phyloP scores from a whole-genome alignment of 495 filamentous ascomycete species.

The Hypoxylon perforatum region DNA sequence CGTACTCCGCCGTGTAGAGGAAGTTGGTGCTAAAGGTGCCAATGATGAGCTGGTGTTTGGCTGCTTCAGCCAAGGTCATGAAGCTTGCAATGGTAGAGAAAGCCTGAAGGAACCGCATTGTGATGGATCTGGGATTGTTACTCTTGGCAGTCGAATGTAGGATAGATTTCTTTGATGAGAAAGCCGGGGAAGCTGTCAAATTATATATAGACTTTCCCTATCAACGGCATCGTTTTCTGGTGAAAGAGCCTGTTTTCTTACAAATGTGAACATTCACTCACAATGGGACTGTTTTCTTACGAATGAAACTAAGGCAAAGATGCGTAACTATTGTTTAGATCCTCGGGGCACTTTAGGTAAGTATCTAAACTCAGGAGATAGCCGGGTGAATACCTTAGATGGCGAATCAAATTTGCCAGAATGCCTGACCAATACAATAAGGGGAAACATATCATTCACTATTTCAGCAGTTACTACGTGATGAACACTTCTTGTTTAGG shows the following conservation, averaged over 20 bases:
- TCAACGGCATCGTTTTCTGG: too few relatives aligned
- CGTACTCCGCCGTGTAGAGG: constrained; percentile 48
- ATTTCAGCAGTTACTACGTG: too few relatives aligned
- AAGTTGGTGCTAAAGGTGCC: constrained; percentile 43
- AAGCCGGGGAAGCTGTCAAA: too few relatives aligned
- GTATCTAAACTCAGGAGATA: background rate
- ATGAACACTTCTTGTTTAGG: too few relatives aligned
- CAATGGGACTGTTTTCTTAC: too few relatives aligned
- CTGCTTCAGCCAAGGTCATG: constrained; percentile 14
- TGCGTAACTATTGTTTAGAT: background rate
- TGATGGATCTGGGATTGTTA: background rate
- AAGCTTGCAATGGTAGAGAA: background rate
- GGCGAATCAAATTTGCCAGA: background rate
- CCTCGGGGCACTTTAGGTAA: too few relatives aligned
- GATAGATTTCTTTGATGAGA: too few relatives aligned
- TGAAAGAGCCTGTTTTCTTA: too few relatives aligned
- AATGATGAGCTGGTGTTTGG: constrained; percentile 38
- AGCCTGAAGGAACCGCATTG: constrained; percentile 1
- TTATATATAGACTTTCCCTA: too few relatives aligned
- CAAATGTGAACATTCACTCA: too few relatives aligned
- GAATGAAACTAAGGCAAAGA: background rate
- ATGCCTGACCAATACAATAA: background rate
- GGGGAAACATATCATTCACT: too few relatives aligned
- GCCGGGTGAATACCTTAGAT: background rate
- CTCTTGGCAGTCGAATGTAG: background rate